Base-by-base conservation (phyloP, 176 grass and related monocot species). In the Chloris gayana region DNA sequence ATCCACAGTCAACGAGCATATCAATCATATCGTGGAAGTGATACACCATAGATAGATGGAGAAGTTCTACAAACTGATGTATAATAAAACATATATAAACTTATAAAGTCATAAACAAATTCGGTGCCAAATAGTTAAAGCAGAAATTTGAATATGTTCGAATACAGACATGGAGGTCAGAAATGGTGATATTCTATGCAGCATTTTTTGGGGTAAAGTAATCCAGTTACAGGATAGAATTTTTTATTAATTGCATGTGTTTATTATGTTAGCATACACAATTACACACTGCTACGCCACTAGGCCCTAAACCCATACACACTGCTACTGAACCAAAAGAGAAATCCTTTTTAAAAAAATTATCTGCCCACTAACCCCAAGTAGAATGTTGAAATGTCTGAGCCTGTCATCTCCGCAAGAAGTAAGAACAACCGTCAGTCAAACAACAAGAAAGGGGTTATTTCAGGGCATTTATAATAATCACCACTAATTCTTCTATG, bases 11-110 rank as follows among this genome's bases (percentile, higher is more conserved):
- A 87, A 89, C 29, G 6, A 98, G 89, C 92, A 98, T 94, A 85
- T 98, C 88, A 14, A 94, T 98, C 88, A 98, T 98, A 80, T 89
- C 92, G 12, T 98, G 95, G 81, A 98, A 98, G 45, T 98, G 95
- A 72, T 98, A 98, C 71, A 98, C 89, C 22, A 92, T 85, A 39
- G 82, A 75, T 14, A 98, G 21, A 77, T 79, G 77, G 49, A 94
- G 64, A 81, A 90, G 51, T 72, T 91, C 80, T 73, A 88, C 88
- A 74, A 89, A 89, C 95, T 98, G 73, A 75, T 72, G 41, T 41
- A 78, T 44, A 72, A 85, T 61, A 61, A 70, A 19, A 53, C 33
- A 50, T 33, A 21, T 27, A 18, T 45, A 42, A 73, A 5, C 1
- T 49, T 15, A 15, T 17, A 17, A 53, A 19, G 37, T 72, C 18